Percentiles rank a stretch among this genome's conserved stretches.
Evolutionary conservation across 352 stramenopile genomes (phyloP).

Genomic region (Thalassiosira ordinaria): DNA sequence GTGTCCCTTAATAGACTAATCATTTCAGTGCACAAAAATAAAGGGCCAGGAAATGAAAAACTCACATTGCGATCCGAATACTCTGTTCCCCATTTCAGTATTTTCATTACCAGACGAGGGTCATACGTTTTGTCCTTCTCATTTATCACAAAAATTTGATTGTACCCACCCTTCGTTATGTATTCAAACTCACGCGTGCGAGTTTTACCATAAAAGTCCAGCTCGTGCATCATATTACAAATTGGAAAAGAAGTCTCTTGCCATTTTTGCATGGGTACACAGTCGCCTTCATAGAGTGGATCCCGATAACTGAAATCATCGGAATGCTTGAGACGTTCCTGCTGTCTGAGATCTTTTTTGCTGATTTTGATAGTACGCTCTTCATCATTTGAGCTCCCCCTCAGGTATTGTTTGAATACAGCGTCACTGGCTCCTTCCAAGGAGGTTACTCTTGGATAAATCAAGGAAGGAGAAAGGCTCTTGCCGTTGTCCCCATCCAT

Average conservation of each 20-base stretch:
- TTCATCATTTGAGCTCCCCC: conserved; percentile 16
- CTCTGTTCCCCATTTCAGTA: conserved; percentile 39
- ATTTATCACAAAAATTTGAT: conserved; percentile 52
- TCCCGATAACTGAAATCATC: conserved; percentile 46
- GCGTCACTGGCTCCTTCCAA: conserved; percentile 9
- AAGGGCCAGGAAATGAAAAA: too few species aligned
- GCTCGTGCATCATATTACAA: conserved; percentile 76
- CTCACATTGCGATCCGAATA: conserved; percentile 70
- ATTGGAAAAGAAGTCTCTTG: conserved; percentile 55
- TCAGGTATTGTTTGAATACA: neutral
- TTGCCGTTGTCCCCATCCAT: neutral
- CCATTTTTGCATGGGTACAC: conserved; percentile 60
- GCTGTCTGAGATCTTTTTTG: conserved; percentile 11
- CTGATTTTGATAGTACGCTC: conserved; percentile 20
- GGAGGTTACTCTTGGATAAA: conserved; percentile 21
- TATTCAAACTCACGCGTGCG: conserved; percentile 32
- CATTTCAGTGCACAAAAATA: too few species aligned
- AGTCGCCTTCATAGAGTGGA: conserved; percentile 56
- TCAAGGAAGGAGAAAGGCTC: conserved; percentile 11
- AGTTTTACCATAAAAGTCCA: conserved; percentile 49
- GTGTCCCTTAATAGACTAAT: too few species aligned
- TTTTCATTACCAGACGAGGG: conserved; percentile 40
- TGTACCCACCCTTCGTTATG: conserved; percentile 47
- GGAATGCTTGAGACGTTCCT: conserved; percentile 34
- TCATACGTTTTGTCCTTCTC: conserved; percentile 19